phyloP scores from a whole-genome alignment of 805 yeast genomes.

The Yarrowia alimentaria region DNA sequence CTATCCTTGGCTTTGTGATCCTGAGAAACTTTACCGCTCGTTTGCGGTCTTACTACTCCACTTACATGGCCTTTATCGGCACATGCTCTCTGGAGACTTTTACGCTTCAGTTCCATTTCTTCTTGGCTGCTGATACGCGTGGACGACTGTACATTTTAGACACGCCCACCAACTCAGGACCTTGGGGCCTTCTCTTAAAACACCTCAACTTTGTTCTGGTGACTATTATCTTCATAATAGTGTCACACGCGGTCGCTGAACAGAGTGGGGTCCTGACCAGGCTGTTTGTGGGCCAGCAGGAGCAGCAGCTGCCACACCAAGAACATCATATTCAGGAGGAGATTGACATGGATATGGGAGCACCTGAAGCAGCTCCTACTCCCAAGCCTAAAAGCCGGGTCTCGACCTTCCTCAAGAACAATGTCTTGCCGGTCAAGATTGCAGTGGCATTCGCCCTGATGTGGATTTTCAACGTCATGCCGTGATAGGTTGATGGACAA shows the following conservation, averaged over 20 bases:
- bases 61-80: constrained; percentile 34
- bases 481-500: too few species aligned
- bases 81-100: constrained; percentile 35
- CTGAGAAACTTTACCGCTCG: constrained; percentile 12
- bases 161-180: constrained; percentile 13
- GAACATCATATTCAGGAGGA: too few species aligned
- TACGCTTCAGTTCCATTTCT: constrained; percentile 35
- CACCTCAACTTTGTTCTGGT: constrained; percentile 5
- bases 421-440: constrained; percentile 8
- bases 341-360: constrained; percentile 5
- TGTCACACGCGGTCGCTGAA: constrained; percentile 15
- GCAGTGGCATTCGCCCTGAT: background rate
- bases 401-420: constrained; percentile 2
- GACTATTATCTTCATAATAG: constrained; percentile 3
- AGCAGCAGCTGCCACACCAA: constrained; percentile 18
- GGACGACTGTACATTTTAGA: constrained; percentile 29
- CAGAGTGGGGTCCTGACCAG: constrained; percentile 3
- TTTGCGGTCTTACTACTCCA: constrained; percentile 32
- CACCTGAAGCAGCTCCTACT: constrained; percentile 4
- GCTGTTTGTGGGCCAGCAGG: constrained; percentile 7
- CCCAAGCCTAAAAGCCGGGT: constrained; percentile 5
- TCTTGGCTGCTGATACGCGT: constrained; percentile 36
- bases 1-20: constrained; percentile 10
- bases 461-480: constrained; percentile 18
- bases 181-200: background rate